Evolutionary conservation across 164 flowering plant genomes (phyloP), one percentile per base, ranked within the genome.

Genomic region (Magnolia sinica): DNA sequence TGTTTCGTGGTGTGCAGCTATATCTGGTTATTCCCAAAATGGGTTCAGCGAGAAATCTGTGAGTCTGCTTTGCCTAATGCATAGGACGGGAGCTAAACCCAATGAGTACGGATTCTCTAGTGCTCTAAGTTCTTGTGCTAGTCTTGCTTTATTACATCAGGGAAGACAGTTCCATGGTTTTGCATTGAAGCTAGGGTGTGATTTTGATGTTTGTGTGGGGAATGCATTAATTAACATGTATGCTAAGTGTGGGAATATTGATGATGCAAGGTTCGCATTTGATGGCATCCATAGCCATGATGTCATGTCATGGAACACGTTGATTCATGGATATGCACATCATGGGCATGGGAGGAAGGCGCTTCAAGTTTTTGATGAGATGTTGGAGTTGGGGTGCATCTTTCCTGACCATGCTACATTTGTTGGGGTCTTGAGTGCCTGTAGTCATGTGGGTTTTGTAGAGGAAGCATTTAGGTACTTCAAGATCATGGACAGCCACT

Each of bases 311-410:
- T 79, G 76, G 78, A 79, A 79, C 49, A 72, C 81, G 8, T 49
- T 79, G 68, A 79, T 79, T 70, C 81, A 76, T 72, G 81, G 75
- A 9, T 76, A 76, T 76, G 81, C 81, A 66, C 73, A 72, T 72
- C 78, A 79, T 76, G 81, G 81, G 23, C 66, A 52, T 71, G 78
- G 73, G 59, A 58, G 11, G 37, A 63, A 66, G 50, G 81, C 78
- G 9, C 72, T 75, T 76, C 72, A 49, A 72, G 68, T 73, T 14
- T 76, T 79, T 76, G 72, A 67, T 72, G 71, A 72, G 76, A 79
- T 79, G 81, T 27, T 70, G 65, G 72, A 31, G 3, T 51, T 31
- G 14, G 78, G 63, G n/a, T n/a, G n/a, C 58, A 22, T 71, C n/a
- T 9, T 51, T 58, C 81, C 81, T 66, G 66, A 79, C 52, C 55